These are phyloP conservation scores for Neurospora pannonica DNA, from an alignment of 495 filamentous ascomycete genomes.

Conservation along the genomic window DNA sequence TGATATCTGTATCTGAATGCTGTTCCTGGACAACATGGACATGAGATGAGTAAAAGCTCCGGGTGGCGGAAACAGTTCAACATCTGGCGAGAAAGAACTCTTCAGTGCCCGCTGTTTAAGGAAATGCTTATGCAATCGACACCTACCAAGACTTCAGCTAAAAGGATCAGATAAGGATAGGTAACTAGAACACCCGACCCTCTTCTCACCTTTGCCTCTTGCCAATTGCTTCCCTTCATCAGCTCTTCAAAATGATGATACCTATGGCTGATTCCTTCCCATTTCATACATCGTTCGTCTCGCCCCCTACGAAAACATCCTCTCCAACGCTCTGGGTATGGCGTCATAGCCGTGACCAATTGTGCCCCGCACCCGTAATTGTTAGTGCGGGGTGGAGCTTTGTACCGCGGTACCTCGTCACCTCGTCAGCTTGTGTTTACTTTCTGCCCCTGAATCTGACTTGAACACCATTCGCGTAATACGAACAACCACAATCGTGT, in stretches of 20 bases:
- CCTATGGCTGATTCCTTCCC: background rate
- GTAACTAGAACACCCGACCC: background rate
- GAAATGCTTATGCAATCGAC: background rate
- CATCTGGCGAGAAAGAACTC: background rate
- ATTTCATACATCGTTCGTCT: background rate
- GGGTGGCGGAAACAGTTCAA: background rate
- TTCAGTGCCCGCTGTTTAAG: background rate
- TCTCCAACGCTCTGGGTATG: constrained; percentile 4
- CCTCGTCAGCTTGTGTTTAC: background rate
- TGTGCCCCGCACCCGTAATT: constrained; percentile 7
- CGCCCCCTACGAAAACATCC: background rate
- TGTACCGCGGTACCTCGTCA: background rate
- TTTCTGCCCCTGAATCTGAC: background rate
- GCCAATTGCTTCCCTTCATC: background rate
- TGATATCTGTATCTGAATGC: background rate
- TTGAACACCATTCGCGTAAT: background rate
- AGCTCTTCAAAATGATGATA: background rate
- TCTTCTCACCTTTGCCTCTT: background rate
- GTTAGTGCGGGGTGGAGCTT: constrained; percentile 5
- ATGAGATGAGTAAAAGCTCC: background rate
- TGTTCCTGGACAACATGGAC: background rate
- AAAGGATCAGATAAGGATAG: background rate
- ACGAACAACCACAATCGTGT: background rate
- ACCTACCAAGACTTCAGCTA: background rate
- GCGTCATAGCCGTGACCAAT: constrained; percentile 14